phyloP scores from a whole-genome alignment of 495 filamentous ascomycete species.

The Parmelia sp. region DNA sequence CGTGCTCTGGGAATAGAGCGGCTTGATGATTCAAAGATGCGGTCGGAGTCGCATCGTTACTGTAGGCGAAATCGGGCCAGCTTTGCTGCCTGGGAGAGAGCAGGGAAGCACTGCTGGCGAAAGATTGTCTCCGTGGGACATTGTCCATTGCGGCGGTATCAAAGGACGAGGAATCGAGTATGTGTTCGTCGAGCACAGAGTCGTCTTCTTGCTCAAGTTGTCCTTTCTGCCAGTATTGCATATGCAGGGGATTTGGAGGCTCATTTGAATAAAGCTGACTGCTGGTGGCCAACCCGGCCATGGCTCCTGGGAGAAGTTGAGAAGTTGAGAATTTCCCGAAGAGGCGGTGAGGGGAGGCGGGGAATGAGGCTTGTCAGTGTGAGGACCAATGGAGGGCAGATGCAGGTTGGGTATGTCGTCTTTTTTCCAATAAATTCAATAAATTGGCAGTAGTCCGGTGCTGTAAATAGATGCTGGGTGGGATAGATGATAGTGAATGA shows the following conservation, averaged over 20 bases:
- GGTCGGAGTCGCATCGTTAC: constrained; percentile 26
- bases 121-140: constrained; percentile 60
- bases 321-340: constrained; percentile 23
- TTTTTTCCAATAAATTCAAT: not conserved
- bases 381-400: not conserved
- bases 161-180: constrained; percentile 64
- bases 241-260: constrained; percentile 11
- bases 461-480: not conserved
- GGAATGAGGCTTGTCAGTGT: constrained; percentile 11
- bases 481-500: not conserved
- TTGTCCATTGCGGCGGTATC: constrained; percentile 63
- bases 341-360: constrained; percentile 25
- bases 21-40: constrained; percentile 32
- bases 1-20: constrained; percentile 26
- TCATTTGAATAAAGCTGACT: constrained; percentile 16
- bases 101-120: constrained; percentile 58
- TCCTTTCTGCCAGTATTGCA: constrained; percentile 13
- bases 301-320: constrained; percentile 18
- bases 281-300: constrained; percentile 22
- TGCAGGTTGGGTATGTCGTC: not conserved
- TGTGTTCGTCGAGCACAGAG: constrained; percentile 78
- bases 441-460: constrained; percentile 1
- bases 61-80: constrained; percentile 66
- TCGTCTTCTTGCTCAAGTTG: constrained; percentile 31
- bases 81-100: constrained; percentile 70